A percentile compares a stretch with the other conserved stretches of the same genome.
phyloP scores from a whole-genome alignment of 2,329 filamentous ascomycete genomes.

The Nemania serpens region DNA sequence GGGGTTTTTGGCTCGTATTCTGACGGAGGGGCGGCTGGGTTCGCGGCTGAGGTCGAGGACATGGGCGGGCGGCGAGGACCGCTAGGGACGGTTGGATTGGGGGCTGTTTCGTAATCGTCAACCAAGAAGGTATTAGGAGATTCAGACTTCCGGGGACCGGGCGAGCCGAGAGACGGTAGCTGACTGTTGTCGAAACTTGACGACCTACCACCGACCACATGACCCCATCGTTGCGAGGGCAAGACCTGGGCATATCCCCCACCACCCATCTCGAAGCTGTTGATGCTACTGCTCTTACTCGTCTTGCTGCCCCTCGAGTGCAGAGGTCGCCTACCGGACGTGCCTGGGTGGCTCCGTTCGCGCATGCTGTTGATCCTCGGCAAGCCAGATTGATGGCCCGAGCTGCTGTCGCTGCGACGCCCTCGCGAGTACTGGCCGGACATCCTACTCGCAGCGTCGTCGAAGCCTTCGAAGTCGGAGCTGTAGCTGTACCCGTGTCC shows the following conservation, averaged over 20 bases:
- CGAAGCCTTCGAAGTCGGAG: slow-evolving; percentile 62
- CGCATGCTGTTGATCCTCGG: slow-evolving; percentile 68
- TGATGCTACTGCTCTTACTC: slow-evolving; percentile 73
- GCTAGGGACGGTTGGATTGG: slow-evolving; percentile 80
- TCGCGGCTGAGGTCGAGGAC: slow-evolving; percentile 45
- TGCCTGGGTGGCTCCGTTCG: slow-evolving; percentile 48
- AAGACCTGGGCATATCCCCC: slow-evolving; percentile 64
- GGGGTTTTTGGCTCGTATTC: slow-evolving; percentile 43
- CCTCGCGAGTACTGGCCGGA: slow-evolving; percentile 60
- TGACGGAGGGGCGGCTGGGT: slow-evolving; percentile 46
- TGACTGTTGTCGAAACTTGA: slow-evolving; percentile 76
- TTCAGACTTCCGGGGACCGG: slow-evolving; percentile 52
- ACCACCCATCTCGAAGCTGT: slow-evolving; percentile 62
- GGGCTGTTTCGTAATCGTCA: slow-evolving; percentile 77
- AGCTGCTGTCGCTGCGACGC: slow-evolving; percentile 80
- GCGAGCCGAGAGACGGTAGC: slow-evolving; percentile 41
- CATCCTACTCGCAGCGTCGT: slow-evolving; percentile 56
- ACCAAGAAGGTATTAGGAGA: slow-evolving; percentile 56
- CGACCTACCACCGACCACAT: slow-evolving; percentile 60
- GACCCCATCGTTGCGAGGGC: slow-evolving; percentile 62
- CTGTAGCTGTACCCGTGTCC: slow-evolving; percentile 62
- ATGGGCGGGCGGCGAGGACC: slow-evolving; percentile 65
- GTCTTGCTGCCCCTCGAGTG: slow-evolving; percentile 65
- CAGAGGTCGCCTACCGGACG: slow-evolving; percentile 47
- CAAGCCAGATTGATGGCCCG: slow-evolving; percentile 66